A percentile compares a stretch with the other conserved stretches of the same genome.
Conservation (phyloP, 108 stramenopile species). For the Pseudonitzschia multiseries region DNA sequence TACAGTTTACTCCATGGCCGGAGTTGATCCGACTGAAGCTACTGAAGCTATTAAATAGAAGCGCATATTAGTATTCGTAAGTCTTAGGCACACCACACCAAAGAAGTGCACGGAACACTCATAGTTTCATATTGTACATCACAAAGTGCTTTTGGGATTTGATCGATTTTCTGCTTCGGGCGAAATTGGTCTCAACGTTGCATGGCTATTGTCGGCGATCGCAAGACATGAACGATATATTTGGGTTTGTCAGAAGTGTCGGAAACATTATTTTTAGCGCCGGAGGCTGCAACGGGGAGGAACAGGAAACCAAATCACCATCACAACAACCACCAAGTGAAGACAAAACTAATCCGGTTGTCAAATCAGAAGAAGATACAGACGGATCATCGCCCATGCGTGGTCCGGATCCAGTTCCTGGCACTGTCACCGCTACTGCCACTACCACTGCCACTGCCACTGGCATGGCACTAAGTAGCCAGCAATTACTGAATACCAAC, state of each 20-base stretch:
- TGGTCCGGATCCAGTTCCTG: background rate
- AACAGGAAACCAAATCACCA: background rate
- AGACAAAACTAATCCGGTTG: background rate
- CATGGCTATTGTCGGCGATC: background rate
- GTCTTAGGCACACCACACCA: too few relatives aligned
- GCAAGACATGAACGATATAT: background rate
- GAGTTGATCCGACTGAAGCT: too few relatives aligned
- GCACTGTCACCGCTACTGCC: too few relatives aligned
- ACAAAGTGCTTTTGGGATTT: too few relatives aligned
- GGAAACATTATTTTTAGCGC: background rate
- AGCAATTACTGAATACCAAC: background rate
- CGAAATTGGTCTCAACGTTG: background rate
- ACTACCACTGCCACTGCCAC: too few relatives aligned
- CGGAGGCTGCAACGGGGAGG: background rate
- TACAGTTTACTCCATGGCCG: too few relatives aligned
- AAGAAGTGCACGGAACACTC: too few relatives aligned
- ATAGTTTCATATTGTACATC: too few relatives aligned
- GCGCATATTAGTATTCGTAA: too few relatives aligned
- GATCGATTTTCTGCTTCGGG: too few relatives aligned
- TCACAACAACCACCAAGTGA: background rate
- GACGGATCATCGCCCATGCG: conserved; percentile 2
- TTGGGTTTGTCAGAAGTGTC: background rate
- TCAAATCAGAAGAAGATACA: background rate
- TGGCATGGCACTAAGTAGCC: background rate
- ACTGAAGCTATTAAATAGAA: too few relatives aligned